Conservation (phyloP, 2,329 filamentous ascomycete genomes). For the Trichophyton verrucosum region DNA sequence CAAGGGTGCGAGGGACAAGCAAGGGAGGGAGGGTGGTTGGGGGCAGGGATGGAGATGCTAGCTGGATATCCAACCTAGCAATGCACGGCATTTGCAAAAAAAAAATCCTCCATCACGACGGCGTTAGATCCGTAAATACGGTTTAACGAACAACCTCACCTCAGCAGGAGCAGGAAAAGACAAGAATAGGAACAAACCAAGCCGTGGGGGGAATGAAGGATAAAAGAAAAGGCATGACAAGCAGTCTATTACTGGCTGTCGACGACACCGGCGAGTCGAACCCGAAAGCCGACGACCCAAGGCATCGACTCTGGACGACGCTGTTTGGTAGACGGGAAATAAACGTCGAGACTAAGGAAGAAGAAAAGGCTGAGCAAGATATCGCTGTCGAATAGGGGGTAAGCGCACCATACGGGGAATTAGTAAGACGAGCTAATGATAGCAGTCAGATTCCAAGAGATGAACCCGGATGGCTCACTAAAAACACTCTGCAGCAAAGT, state of each 20-base stretch:
- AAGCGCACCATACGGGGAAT: not conserved
- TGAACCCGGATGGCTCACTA: not conserved
- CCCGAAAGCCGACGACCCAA: not conserved
- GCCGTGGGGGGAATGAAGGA: not conserved
- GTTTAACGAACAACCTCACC: not conserved
- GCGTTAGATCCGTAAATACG: not conserved
- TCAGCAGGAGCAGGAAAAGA: not conserved
- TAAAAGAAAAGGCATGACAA: not conserved
- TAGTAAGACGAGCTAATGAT: not conserved
- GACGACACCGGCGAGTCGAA: not conserved
- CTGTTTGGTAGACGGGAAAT: not conserved
- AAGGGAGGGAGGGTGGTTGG: not conserved
- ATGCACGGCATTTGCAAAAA: not conserved
- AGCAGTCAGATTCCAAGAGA: not conserved
- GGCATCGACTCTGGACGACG: not conserved
- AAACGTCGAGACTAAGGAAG: conserved; percentile 2
- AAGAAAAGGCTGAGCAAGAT: not conserved
- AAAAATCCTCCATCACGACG: not conserved
- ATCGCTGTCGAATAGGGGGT: not conserved
- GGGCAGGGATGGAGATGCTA: not conserved
- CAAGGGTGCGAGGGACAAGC: not conserved
- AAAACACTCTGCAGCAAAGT: too few species aligned
- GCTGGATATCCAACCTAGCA: not conserved
- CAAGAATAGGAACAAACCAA: not conserved
- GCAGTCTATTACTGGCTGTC: not conserved